Evolutionary conservation across 1,284 basidiomycete species (phyloP), one percentile per base, ranked within the genome.

Genomic region (Leccinum solheimii): DNA sequence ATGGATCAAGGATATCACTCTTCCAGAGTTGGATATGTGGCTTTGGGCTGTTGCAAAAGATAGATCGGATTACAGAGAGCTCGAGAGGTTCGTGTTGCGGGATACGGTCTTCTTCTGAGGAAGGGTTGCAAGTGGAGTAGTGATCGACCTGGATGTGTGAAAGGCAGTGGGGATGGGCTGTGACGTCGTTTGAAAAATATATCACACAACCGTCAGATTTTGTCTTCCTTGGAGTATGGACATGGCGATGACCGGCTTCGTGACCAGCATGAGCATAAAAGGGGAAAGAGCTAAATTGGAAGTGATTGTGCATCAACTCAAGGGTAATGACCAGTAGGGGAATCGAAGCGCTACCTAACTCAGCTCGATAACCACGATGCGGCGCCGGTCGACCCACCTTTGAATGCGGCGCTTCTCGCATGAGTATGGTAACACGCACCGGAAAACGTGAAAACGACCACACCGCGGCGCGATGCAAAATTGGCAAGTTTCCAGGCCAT

Each of bases 1-100:
- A 36, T 88, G 86, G 87, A 69, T 90, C 65, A 81, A 76, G 61
- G 75, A 78, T 7, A 80, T 92, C 49, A 85, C 79, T 0, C 75
- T 85, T 23, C 84, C 87, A 2, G 80, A 86, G 58, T 65, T 92
- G 59, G 87, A 91, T 70, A 82, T 82, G 69, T 93, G 91, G 91
- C 72, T 92, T 21, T 90, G 90, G 88, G 79, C 85, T 30, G 82
- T 89, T 9, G 89, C 88, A 54, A 92, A 92, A 71, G 89, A 91
- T 66, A 78, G 89, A 62, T 65, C 73, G 38, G 90, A 91, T 72
- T 92, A 91, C 68, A 78, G 87, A 60, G 74, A 75, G 51, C 76
- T 92, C 36, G 78, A 80, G 64, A 78, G 90, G 63, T 89, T 92
- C 69, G 86, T 82, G n/a, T 73, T 84, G 68, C 78, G 79, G 61